Base-by-base conservation (phyloP, 2,329 filamentous ascomycete genomes). In the Blumeria hordei region DNA sequence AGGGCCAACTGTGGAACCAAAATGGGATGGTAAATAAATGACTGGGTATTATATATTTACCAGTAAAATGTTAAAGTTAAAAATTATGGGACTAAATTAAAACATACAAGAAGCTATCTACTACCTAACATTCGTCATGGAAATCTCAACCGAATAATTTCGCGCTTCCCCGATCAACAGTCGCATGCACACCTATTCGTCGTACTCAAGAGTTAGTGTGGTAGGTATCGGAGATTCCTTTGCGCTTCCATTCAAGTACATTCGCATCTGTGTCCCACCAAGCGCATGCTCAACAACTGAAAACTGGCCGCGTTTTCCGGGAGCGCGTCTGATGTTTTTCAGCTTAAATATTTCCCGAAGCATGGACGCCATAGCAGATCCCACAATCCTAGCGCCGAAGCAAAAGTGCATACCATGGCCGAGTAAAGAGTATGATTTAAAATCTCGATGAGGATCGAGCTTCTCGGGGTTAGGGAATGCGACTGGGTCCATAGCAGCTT, bases 201-300 rank as follows among this genome's bases (percentile, higher is more conserved):
- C 69, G 61, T 71, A 71, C 61, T 70, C 66, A 6, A 72, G 56
- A 2, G 65, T 67, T 52, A 72, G 58, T 3, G 65, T 67, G 6
- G 68, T 71, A 9, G 70, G 69, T 50, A 70, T 69, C 0, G 71
- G 70, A 12, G 64, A 67, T 62, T 75, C 72, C 56, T 66, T 69
- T 9, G 71, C 65, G 60, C 67, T 71, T 7, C 64, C 65, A 65
- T 75, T 72, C 45, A 75, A 62, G 59, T 74, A 75, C 54, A 69
- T 64, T 61, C 68, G 68, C 66, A 73, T 69, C 53, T 68, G 69
- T 2, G 74, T 66, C 2, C 72, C 72, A 7, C 68, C 71, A 60
- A 74, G 62, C 16, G 72, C 65, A 54, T 71, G 67, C 57, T 73
- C 68, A 0, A 71, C 67, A 10, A 66, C 65, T 2, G 63, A 66